A percentile compares a stretch with the other conserved stretches of the same genome.
Conservation (phyloP, 805 yeast genomes). For the Torulaspora delbrueckii region DNA sequence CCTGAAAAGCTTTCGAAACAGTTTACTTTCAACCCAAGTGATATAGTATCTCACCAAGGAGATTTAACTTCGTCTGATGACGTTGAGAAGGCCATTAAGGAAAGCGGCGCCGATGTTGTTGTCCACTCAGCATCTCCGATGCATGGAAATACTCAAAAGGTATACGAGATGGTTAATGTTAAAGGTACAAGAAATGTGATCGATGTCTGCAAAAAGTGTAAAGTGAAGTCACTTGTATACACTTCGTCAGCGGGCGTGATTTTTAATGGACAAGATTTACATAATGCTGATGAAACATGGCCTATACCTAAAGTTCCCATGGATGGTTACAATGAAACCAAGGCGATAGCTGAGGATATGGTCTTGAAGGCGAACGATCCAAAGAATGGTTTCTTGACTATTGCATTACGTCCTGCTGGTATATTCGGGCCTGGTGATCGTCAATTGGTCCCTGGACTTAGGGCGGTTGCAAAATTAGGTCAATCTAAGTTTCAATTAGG, state of each 20-base stretch:
- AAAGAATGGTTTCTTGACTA: conserved; percentile 58
- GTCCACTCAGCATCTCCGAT: conserved; percentile 97
- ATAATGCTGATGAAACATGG: conserved; percentile 90
- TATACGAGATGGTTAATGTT: conserved; percentile 87
- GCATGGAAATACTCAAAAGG: conserved; percentile 76
- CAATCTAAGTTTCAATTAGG: conserved; percentile 93
- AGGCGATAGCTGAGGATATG: conserved; percentile 82
- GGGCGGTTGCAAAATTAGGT: conserved; percentile 74
- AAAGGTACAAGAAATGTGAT: conserved; percentile 78
- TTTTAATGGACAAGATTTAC: conserved; percentile 89
- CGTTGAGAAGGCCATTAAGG: conserved; percentile 55
- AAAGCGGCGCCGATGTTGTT: conserved; percentile 61
- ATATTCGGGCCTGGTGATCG: conserved; percentile 99
- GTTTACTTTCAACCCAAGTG: conserved; percentile 63
- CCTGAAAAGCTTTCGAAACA: conserved; percentile 67
- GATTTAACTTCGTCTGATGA: conserved; percentile 76
- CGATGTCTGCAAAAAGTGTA: conserved; percentile 50
- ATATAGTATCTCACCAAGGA: conserved; percentile 65
- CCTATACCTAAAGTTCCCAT: conserved; percentile 88
- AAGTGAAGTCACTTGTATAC: conserved; percentile 68
- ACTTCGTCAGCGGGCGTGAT: conserved; percentile 98
- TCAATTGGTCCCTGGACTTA: conserved; percentile 88
- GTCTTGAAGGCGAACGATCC: conserved; percentile 69
- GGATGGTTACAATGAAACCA: conserved; percentile 96
- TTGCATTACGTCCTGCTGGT: conserved; percentile 94